These are phyloP conservation scores for Pseudoperonospora humuli DNA, from an alignment of 352 stramenopile genomes.

Conservation along the genomic window DNA sequence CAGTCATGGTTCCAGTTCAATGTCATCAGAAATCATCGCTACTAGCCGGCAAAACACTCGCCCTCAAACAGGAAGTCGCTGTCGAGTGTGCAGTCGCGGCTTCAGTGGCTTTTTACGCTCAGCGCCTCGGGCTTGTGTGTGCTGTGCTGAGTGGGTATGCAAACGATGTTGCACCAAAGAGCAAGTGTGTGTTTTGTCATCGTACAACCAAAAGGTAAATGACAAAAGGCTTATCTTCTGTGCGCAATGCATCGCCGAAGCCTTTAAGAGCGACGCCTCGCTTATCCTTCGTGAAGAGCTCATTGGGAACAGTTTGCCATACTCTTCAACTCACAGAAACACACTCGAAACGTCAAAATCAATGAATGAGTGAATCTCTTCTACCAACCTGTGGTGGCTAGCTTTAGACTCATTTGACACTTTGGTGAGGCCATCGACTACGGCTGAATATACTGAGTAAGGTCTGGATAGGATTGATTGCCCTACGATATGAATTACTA, in stretches of 20 bases:
- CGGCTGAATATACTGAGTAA: conserved; percentile 35
- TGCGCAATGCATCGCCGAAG: conserved; percentile 28
- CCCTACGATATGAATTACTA: conserved; percentile 24
- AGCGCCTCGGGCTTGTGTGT: conserved; percentile 17
- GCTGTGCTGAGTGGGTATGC: conserved; percentile 28
- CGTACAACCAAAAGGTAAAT: conserved; percentile 29
- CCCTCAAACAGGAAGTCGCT: conserved; percentile 15
- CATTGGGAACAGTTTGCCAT: conserved; percentile 19
- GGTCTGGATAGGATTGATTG: conserved; percentile 16
- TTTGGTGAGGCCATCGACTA: conserved; percentile 16
- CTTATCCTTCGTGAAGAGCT: conserved; percentile 30
- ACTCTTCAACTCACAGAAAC: conserved; percentile 24
- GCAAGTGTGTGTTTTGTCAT: conserved; percentile 30
- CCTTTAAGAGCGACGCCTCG: conserved; percentile 25
- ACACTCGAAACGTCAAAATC: conserved; percentile 7
- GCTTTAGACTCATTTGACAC: not conserved
- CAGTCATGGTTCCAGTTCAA: conserved; percentile 26
- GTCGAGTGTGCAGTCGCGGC: conserved; percentile 22
- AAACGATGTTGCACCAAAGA: conserved; percentile 37
- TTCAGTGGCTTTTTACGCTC: conserved; percentile 28
- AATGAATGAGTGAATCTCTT: conserved; percentile 3
- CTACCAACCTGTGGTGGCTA: not conserved
- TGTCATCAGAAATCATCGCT: conserved; percentile 15
- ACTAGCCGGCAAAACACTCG: conserved; percentile 5
- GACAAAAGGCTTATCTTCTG: conserved; percentile 36